phyloP scores from a whole-genome alignment of 768 basidiomycete genomes.

The Suillus spraguei region DNA sequence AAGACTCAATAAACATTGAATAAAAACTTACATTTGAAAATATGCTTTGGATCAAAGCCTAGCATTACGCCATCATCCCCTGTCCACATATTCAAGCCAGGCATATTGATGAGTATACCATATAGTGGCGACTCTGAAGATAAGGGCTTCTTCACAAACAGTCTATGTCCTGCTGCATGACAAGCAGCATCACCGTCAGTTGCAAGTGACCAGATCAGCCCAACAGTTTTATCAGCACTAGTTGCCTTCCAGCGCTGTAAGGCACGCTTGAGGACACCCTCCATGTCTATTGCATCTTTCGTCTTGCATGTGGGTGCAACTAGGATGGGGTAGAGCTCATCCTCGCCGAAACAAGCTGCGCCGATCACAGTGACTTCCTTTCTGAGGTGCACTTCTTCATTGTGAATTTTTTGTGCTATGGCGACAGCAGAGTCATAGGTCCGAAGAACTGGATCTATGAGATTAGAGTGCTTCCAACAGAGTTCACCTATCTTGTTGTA shows the following conservation, averaged over 20 bases:
- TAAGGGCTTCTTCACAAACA: neutral
- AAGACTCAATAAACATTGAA: too few relatives aligned
- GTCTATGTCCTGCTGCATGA: slow-evolving; percentile 5
- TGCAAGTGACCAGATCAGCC: slow-evolving; percentile 16
- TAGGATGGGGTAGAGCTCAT: slow-evolving; percentile 15
- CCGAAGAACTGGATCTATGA: neutral
- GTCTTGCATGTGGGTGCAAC: slow-evolving; percentile 18
- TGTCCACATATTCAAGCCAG: slow-evolving; percentile 18
- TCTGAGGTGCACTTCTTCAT: slow-evolving; percentile 13
- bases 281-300: slow-evolving; percentile 4
- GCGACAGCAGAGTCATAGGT: slow-evolving; percentile 11
- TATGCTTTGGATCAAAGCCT: slow-evolving; percentile 21
- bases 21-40: slow-evolving; percentile 17
- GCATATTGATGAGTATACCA: slow-evolving; percentile 6
- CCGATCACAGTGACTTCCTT: slow-evolving; percentile 19
- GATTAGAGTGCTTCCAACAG: slow-evolving; percentile 16
- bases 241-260: neutral
- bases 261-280: neutral
- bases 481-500: slow-evolving; percentile 16
- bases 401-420: slow-evolving; percentile 1
- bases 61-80: slow-evolving; percentile 12
- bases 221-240: neutral
- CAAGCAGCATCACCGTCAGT: slow-evolving; percentile 20
- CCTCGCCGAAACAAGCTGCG: slow-evolving; percentile 10
- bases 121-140: slow-evolving; percentile 2